A percentile compares a stretch with the other conserved stretches of the same genome.
These are phyloP conservation scores for Helicocarpus griseus DNA, from an alignment of 2,329 filamentous ascomycete species.

Conservation along the genomic window DNA sequence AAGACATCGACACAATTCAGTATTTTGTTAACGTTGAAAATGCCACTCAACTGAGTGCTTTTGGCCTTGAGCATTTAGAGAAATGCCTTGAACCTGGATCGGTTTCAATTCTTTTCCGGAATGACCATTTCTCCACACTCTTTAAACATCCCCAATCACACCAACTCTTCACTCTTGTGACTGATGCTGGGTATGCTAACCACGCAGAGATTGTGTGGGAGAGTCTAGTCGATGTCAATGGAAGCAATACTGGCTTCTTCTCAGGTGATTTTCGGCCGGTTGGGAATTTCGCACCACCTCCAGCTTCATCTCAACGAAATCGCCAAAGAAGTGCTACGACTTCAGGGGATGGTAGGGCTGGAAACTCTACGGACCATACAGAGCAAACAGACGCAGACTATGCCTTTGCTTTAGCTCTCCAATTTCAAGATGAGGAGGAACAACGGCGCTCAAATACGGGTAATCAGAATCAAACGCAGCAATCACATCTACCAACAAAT, in stretches of 20 bases:
- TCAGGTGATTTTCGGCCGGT: slow-evolving; percentile 84
- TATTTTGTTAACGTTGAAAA: slow-evolving; percentile 62
- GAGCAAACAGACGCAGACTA: slow-evolving; percentile 63
- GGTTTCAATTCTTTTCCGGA: slow-evolving; percentile 86
- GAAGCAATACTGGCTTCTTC: slow-evolving; percentile 71
- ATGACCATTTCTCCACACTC: slow-evolving; percentile 92
- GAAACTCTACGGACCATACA: slow-evolving; percentile 42
- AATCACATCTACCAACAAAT: background rate
- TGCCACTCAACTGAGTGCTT: slow-evolving; percentile 76
- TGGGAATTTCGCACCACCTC: slow-evolving; percentile 42
- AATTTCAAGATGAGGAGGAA: slow-evolving; percentile 91
- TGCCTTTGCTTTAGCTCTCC: slow-evolving; percentile 80
- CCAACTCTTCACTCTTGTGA: slow-evolving; percentile 74
- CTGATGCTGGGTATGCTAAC: slow-evolving; percentile 78
- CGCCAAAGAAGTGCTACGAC: slow-evolving; percentile 20
- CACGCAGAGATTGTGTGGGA: slow-evolving; percentile 97
- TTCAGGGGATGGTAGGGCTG: background rate
- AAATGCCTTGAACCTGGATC: slow-evolving; percentile 63
- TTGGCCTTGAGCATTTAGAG: slow-evolving; percentile 66
- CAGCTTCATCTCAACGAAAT: slow-evolving; percentile 20
- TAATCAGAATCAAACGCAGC: slow-evolving; percentile 14
- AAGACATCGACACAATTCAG: slow-evolving; percentile 78
- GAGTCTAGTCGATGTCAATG: slow-evolving; percentile 78
- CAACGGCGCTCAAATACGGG: slow-evolving; percentile 56
- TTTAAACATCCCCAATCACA: slow-evolving; percentile 76